These are phyloP conservation scores for Trichoderma asperelloides DNA, from an alignment of 495 filamentous ascomycete genomes.

Conservation along the genomic window DNA sequence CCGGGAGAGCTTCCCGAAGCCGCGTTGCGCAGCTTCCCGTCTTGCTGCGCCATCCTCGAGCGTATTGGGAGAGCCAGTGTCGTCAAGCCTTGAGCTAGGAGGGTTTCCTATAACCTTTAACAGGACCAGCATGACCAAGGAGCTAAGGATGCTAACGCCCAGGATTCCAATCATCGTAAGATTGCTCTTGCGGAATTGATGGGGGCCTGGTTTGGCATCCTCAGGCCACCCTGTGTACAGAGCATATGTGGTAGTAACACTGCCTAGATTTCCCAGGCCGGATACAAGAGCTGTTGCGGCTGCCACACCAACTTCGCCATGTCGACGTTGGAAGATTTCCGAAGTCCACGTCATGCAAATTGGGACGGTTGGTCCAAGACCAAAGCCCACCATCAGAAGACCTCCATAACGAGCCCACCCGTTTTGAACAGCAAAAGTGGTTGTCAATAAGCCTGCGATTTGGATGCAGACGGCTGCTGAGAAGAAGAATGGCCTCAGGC, in stretches of 20 bases:
- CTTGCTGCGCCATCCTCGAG: conserved; percentile 63
- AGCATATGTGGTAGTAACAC: conserved; percentile 80
- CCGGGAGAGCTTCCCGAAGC: conserved; percentile 48
- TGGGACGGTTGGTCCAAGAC: conserved; percentile 82
- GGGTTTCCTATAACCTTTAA: conserved; percentile 53
- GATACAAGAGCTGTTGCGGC: conserved; percentile 79
- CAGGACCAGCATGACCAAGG: conserved; percentile 56
- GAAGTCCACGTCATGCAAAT: conserved; percentile 91
- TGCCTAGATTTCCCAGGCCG: conserved; percentile 76
- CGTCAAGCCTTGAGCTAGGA: conserved; percentile 36
- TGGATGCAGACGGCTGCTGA: conserved; percentile 63
- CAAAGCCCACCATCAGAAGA: conserved; percentile 84
- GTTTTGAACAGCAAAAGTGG: conserved; percentile 62
- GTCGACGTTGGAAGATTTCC: conserved; percentile 81
- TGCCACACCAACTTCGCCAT: conserved; percentile 89
- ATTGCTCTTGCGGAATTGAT: conserved; percentile 76
- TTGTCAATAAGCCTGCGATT: conserved; percentile 71
- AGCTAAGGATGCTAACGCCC: conserved; percentile 63
- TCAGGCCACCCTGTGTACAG: conserved; percentile 77
- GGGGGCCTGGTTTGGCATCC: conserved; percentile 55
- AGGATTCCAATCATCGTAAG: conserved; percentile 83
- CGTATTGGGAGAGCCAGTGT: conserved; percentile 35
- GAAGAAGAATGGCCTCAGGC: conserved; percentile 77
- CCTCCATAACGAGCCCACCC: conserved; percentile 83
- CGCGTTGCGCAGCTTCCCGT: conserved; percentile 58